Evolutionary conservation across 306 rosid species (phyloP), one percentile per base, ranked within the genome.

Genomic region (Oemleria cerasiformis): DNA sequence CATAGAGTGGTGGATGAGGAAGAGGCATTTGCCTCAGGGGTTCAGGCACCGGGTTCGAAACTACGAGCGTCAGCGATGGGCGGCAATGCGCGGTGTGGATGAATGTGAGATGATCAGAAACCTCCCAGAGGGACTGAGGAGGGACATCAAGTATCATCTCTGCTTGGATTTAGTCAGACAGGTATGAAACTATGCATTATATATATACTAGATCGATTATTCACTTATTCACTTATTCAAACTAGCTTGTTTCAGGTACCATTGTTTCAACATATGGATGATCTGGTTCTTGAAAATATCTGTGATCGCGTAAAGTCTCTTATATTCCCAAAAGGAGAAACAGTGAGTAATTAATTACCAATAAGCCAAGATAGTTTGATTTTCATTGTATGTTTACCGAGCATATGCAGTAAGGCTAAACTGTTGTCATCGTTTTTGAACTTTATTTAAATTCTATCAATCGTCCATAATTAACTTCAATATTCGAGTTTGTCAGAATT

Each of bases 1-100:
- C 79, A 67, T 94, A 6, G 98, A 94, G 70, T 91, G 97, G 98
- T 91, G 97, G 98, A 91, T 94, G 98, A 84, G 86, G 77, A 91
- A 89, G 80, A 85, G 96, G 85, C 79, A 51, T 0, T 76, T 94
- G 82, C 98, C 98, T 4, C 81, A 68, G 41, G 90, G 82, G 15
- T 90, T 86, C 30, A 47, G 92, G 65, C 98, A 94, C 30, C 87
- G 96, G 1, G 98, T 94, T 61, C 88, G 95, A 1, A 91, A 76
- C 86, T 94, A 87, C 23, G 98, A 94, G 81, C 78, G 97, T 16
- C 97, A 91, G 41, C 73, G 88, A 10, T 94, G 96, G 98, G 97
- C 98, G 0, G 95, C 98, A 0, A 91, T 73, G 90, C 97, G 97
- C 0, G 97, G 98, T 0, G 98, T 94, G 1, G 98, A 94, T 48